These are phyloP conservation scores for Suhomyces kunorum DNA, from an alignment of 1,139 yeast species.

Conservation along the genomic window DNA sequence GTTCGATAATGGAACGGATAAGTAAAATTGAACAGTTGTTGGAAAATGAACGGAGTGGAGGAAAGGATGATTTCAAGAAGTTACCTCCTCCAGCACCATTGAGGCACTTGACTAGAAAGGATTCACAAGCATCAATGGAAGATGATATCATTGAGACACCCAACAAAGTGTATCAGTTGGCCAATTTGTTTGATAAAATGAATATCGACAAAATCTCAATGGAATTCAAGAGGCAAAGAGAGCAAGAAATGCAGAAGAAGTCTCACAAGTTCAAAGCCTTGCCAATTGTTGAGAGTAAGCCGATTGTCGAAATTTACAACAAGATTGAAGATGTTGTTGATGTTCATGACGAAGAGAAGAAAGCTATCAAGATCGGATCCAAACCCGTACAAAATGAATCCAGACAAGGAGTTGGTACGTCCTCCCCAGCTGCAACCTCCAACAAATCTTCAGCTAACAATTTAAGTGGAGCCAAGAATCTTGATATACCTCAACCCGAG, in stretches of 20 bases:
- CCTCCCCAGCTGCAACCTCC: neutral
- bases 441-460: slow-evolving; percentile 6
- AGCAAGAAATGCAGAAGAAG: slow-evolving; percentile 64
- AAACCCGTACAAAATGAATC: neutral
- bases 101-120: slow-evolving; percentile 17
- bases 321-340: slow-evolving; percentile 86
- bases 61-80: slow-evolving; percentile 14
- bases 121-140: slow-evolving; percentile 14
- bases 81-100: slow-evolving; percentile 21
- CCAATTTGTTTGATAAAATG: slow-evolving; percentile 70
- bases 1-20: slow-evolving; percentile 28
- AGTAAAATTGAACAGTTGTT: slow-evolving; percentile 31
- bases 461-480: slow-evolving; percentile 11
- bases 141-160: slow-evolving; percentile 9
- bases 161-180: slow-evolving; percentile 58
- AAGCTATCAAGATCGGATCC: slow-evolving; percentile 7
- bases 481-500: slow-evolving; percentile 54
- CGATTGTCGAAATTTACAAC: slow-evolving; percentile 89
- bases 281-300: slow-evolving; percentile 76
- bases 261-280: slow-evolving; percentile 69
- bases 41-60: slow-evolving; percentile 19
- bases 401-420: slow-evolving; percentile 1
- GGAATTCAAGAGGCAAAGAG: slow-evolving; percentile 88
- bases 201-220: slow-evolving; percentile 79
- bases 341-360: slow-evolving; percentile 29